Evolutionary conservation across 2,329 filamentous ascomycete species (phyloP), one percentile per base, ranked within the genome.

Genomic region (Ophiognomonia clavigignenti-juglandacearum): DNA sequence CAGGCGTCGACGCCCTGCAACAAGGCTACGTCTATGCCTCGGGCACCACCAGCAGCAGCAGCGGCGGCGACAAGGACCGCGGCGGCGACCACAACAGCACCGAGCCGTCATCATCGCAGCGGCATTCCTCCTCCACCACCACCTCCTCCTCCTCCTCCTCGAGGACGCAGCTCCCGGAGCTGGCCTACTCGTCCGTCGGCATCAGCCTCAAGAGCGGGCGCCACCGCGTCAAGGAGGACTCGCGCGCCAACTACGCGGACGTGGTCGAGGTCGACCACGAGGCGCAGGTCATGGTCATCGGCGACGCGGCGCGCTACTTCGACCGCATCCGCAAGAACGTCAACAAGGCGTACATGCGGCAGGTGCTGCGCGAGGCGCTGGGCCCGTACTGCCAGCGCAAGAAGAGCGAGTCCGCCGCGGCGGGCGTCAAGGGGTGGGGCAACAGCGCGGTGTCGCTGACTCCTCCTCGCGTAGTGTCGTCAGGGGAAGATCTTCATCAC

Each of bases 331-430:
- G 63, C 19, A 56, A 62, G 26, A 66, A 65, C 35, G 62, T 65
- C 56, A 66, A 66, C 56, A 64, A 64, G 54, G 63, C 63, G 1
- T 63, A 58, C 50, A 65, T 65, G 63, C 61, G 62, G 22, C 62
- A 65, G 48, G 61, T 63, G 19, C 54, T 65, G 27, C 55, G 61
- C 31, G 61, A 58, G 32, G 62, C 63, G 7, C 47, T 65, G 22
- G 60, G 62, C 38, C 61, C 63, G 41, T 65, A 65, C 52, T 60
- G 61, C 38, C 55, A 57, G 19, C 53, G 55, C 6, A 62, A 57
- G 45, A 39, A 48, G 39, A 52, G 34, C 35, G 46, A 52, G n/a
- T 52, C 50, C 11, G 46, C 44, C 29, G 50, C 50, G 13, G 50
- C 50, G 11, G 46, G 46, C 19, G 27, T 45, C 6, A 37, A 36